Evolutionary conservation across 2,329 filamentous ascomycete genomes (phyloP), one percentile per base, ranked within the genome.

Genomic region (Laburnicola sp.): DNA sequence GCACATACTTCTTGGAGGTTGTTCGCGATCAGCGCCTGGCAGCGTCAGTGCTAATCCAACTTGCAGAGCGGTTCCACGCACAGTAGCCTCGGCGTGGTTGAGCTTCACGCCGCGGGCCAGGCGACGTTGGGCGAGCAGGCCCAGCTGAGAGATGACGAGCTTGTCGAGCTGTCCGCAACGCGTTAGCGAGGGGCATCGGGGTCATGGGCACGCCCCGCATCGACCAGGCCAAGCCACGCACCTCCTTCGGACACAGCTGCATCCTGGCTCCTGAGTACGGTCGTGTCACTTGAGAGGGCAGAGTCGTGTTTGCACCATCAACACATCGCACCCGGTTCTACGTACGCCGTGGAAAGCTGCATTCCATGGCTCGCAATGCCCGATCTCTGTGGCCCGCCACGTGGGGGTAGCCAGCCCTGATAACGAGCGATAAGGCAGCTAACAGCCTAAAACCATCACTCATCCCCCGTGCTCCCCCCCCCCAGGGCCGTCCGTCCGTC

Each of bases 121-220:
- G 53, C 93, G 85, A 58, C 87, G 83, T 78, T 97, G 93, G 48
- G 93, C 93, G 42, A 97, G 82, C 60, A 88, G 82, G 63, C 93
- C 93, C 55, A 96, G 79, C 75, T 97, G 91, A 48, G 91, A 89
- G 70, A 96, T 93, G 72, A 88, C 83, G 75, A 97, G 89, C 85
- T 97, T 97, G 81, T 97, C 93, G 69, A 97, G 82, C 93, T 97
- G 64, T 57, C 16, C 54, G 30, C 41, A 41, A 50, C 35, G 25
- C 22, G 57, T 72, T 62, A 70, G 67, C 58, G 50, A 47, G 52
- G 51, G 51, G 41, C 9, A 35, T 35, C 8, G 7, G 38, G 25
- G 7, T 9, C n/a, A 8, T 21, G 7, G 16, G 27, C n/a, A n/a
- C 6, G 31, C 22, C 31, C 35, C 31, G 47, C 31, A 39, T 16